Evolutionary conservation across 73 alveolate species (phyloP).

Genomic region (Stentor roeselii): DNA sequence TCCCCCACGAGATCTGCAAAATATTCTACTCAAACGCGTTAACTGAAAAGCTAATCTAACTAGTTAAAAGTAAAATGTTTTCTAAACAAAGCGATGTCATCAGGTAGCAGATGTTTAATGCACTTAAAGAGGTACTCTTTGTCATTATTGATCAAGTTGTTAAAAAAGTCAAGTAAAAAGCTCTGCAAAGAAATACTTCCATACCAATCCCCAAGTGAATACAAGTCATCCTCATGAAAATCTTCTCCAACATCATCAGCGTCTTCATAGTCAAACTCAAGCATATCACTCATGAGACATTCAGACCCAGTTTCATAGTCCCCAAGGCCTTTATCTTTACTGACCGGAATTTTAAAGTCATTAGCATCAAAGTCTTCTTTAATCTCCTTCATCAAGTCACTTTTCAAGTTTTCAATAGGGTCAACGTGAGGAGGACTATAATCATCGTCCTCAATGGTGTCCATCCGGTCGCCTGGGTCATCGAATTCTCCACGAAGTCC

Average conservation of each 20-base stretch:
- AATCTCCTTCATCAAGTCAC: constrained; percentile 51
- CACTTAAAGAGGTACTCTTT: constrained; percentile 78
- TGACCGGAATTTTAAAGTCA: constrained; percentile 77
- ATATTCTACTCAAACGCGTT: too few species aligned
- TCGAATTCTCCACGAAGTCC: constrained; percentile 42
- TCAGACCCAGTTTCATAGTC: constrained; percentile 96
- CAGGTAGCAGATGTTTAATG: constrained; percentile 72
- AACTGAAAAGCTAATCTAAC: too few species aligned
- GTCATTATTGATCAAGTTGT: constrained; percentile 61
- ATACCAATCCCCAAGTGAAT: constrained; percentile 70
- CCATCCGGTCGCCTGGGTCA: constrained; percentile 45
- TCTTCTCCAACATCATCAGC: constrained; percentile 92
- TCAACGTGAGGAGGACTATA: constrained; percentile 48
- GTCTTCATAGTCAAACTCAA: constrained; percentile 95
- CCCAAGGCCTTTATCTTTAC: constrained; percentile 91
- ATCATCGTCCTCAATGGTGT: constrained; percentile 66
- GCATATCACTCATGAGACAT: constrained; percentile 88
- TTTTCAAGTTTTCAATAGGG: constrained; percentile 30
- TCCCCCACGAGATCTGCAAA: too few species aligned
- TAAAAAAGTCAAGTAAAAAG: constrained; percentile 64
- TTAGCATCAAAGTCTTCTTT: constrained; percentile 59
- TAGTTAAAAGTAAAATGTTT: constrained; percentile 41
- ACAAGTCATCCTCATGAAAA: constrained; percentile 88
- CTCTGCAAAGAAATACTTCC: constrained; percentile 58
- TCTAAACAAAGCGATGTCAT: constrained; percentile 77